These are phyloP conservation scores for Rhizopogon vinicolor DNA, from an alignment of 768 basidiomycete genomes.

Conservation along the genomic window DNA sequence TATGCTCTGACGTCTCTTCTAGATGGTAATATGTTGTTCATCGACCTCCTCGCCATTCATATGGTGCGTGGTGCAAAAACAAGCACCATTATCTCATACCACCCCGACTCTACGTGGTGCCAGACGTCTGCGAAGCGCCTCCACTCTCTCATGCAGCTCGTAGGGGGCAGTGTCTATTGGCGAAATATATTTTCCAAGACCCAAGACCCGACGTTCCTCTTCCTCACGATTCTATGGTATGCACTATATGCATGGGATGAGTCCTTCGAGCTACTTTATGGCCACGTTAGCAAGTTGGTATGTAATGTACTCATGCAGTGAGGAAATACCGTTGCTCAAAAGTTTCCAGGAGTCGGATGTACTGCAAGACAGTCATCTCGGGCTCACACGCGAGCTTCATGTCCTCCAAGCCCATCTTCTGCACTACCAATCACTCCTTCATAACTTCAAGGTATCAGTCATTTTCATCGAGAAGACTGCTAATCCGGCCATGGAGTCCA, in stretches of 20 bases:
- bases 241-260: conserved; percentile 62
- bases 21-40: conserved; percentile 20
- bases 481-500: conserved; percentile 42
- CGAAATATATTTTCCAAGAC: conserved; percentile 15
- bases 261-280: conserved; percentile 45
- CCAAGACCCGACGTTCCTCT: conserved; percentile 51
- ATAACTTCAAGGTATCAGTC: conserved; percentile 49
- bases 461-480: conserved; percentile 41
- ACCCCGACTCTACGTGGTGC: conserved; percentile 14
- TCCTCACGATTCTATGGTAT: conserved; percentile 54
- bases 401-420: conserved; percentile 54
- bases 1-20: neutral
- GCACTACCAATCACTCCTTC: conserved; percentile 48
- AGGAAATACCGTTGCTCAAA: neutral
- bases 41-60: conserved; percentile 51
- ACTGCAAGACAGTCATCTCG: conserved; percentile 34
- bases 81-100: conserved; percentile 25
- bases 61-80: conserved; percentile 34
- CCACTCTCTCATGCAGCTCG: conserved; percentile 23
- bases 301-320: conserved; percentile 9
- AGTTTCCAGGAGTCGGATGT: conserved; percentile 39
- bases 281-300: conserved; percentile 48
- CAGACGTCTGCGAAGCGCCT: conserved; percentile 19
- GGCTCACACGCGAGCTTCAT: conserved; percentile 50
- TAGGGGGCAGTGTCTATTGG: conserved; percentile 29